Evolutionary conservation across 2,329 filamentous ascomycete genomes (phyloP).

Genomic region (Tolypocladium album): DNA sequence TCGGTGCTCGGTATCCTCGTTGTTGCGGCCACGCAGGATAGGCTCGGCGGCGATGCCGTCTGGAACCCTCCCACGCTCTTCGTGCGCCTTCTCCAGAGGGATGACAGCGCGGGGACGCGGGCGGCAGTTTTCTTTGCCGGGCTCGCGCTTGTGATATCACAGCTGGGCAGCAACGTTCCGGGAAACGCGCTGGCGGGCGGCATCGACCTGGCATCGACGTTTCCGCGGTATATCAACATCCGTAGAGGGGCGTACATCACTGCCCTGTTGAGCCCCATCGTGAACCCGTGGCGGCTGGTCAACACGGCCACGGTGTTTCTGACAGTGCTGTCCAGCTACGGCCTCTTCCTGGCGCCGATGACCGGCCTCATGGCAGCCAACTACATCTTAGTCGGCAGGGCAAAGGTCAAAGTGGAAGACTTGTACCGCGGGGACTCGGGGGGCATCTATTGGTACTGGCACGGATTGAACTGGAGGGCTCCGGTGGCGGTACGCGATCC

Average conservation of each 20-base stretch:
- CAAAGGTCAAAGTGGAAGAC: slow-evolving; percentile 24
- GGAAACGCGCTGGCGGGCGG: slow-evolving; percentile 26
- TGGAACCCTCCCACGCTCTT: slow-evolving; percentile 28
- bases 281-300: slow-evolving; percentile 28
- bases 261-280: slow-evolving; percentile 21
- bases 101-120: slow-evolving; percentile 20
- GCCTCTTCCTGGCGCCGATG: slow-evolving; percentile 27
- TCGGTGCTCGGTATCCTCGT: slow-evolving; percentile 29
- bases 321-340: slow-evolving; percentile 23
- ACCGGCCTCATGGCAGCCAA: slow-evolving; percentile 27
- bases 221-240: slow-evolving; percentile 26
- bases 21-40: slow-evolving; percentile 25
- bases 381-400: slow-evolving; percentile 21
- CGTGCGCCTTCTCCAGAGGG: slow-evolving; percentile 16
- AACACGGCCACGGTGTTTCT: slow-evolving; percentile 24
- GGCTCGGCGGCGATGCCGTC: slow-evolving; percentile 22
- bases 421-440: slow-evolving; percentile 17
- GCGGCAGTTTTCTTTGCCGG: slow-evolving; percentile 28
- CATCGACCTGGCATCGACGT: slow-evolving; percentile 26
- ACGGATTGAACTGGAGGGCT: slow-evolving; percentile 29
- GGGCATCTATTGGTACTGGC: slow-evolving; percentile 28
- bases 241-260: slow-evolving; percentile 25
- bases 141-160: slow-evolving; percentile 21
- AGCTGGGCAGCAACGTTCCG: slow-evolving; percentile 25
- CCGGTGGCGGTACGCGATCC: slow-evolving; percentile 21